Evolutionary conservation across 495 filamentous ascomycete genomes (phyloP).

Genomic region (Podospora pseudopauciseta): DNA sequence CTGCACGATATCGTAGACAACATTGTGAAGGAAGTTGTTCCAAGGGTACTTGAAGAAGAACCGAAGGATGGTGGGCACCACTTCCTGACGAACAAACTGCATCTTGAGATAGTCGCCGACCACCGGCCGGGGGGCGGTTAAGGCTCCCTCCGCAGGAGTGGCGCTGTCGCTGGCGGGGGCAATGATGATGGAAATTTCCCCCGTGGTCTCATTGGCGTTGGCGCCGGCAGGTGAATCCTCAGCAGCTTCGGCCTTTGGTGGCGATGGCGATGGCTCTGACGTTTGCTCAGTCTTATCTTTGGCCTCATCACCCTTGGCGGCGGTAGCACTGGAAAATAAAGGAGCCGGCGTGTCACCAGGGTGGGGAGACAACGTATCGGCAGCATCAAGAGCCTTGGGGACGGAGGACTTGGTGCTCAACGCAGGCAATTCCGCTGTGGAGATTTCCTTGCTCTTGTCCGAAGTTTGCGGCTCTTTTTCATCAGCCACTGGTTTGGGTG

Average conservation of each 20-base stretch:
- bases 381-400: not conserved
- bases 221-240: not conserved
- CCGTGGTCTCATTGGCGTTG: slow-evolving; percentile 6
- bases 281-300: not conserved
- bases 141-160: slow-evolving; percentile 14
- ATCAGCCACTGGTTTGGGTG: not conserved
- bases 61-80: slow-evolving; percentile 93
- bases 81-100: slow-evolving; percentile 88
- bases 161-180: slow-evolving; percentile 17
- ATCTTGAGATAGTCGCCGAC: slow-evolving; percentile 98
- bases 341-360: slow-evolving; percentile 67
- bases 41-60: slow-evolving; percentile 99
- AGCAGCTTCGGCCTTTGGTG: not conserved
- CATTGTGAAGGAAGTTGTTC: slow-evolving; percentile 99
- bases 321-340: slow-evolving; percentile 47
- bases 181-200: slow-evolving; percentile 21
- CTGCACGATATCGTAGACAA: slow-evolving; percentile 98
- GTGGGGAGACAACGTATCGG: slow-evolving; percentile 44
- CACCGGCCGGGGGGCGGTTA: slow-evolving; percentile 57
- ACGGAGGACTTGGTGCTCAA: not conserved
- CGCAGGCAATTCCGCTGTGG: not conserved
- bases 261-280: slow-evolving; percentile 2
- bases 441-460: slow-evolving; percentile 2
- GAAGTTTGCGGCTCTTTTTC: not conserved
- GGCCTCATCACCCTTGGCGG: not conserved